Evolutionary conservation across 441 rosid genomes (phyloP), one percentile per base, ranked within the genome.

Genomic region (Erysimum cheiri): DNA sequence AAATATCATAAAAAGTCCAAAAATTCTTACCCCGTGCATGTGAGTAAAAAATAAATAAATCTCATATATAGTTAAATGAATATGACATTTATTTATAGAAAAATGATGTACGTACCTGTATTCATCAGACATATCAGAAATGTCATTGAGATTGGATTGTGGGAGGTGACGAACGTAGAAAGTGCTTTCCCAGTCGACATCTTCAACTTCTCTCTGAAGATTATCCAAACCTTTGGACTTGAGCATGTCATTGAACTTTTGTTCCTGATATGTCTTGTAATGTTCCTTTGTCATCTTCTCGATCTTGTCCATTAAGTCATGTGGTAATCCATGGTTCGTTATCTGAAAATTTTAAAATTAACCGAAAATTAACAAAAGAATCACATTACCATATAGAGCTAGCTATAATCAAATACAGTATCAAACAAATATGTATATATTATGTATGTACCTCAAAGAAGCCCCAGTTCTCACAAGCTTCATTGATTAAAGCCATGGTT

Each of bases 401-500:
- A 49, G 14, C 12, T 47, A 24, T 57, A 31, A 40, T 40, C 36
- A 48, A 13, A 40, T 0, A 2, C n/a, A n/a, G n/a, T n/a, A n/a
- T 3, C 14, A 9, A 49, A 54, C 6, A 14, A 0, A 28, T 33
- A 41, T 40, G 26, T 19, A 32, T 46, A 37, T 8, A 22, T 5
- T 14, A 28, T 67, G 29, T 68, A 15, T 52, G 15, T 35, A 60
- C 95, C 95, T 89, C 92, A 77, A 89, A 89, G 86, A 89, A 89
- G 11, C 95, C 95, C 92, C 95, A 88, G 28, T 88, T 87, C 60
- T 85, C 88, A 69, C 95, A 87, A 71, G 95, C 95, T 73, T 89
- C 88, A 26, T 80, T 79, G 52, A 83, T 83, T 58, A 68, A 39
- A 58, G 83, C 78, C 83, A 81, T 79, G 75, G 81, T 74, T 54